Base-by-base conservation (phyloP, 768 basidiomycete species). In the Leucogyrophana mollusca region DNA sequence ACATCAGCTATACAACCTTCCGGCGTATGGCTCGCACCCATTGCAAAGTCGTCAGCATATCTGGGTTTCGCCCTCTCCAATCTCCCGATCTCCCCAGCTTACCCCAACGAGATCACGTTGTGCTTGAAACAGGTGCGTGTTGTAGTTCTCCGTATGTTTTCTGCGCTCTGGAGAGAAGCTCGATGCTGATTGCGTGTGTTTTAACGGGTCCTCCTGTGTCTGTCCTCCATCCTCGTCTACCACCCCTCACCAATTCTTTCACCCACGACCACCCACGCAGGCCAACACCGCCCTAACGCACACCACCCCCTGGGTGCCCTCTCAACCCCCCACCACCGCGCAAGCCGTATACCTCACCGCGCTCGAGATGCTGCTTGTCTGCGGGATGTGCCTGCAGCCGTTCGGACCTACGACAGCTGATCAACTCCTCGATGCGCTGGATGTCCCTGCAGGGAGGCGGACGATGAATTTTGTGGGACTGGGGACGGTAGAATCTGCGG, bases 1-100 rank as follows among this genome's bases (percentile, higher is more conserved):
- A 83, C 45, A 71, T 89, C n/a, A 81, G 74, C 33, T 71, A 81
- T 55, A 86, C 87, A 0, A 65, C 78, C 33, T 96, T 94, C 63
- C 83, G 89, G 51, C 74, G 92, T 9, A 94, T 93, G 0, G 87
- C 90, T 27, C 61, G 59, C 0, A 68, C 70, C 13, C 93, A 96
- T 62, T 65, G 75, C 27, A 56, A 65, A 2, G 77, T 87, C 0
- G 93, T 93, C 7, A 87, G 49, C 72, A 83, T 50, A 73, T 94
- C 49, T 95, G 93, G 92, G 90, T 92, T 52, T 85, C 66, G 23
- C 30, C 5, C 23, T 20, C 4, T 14, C 3, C 2, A 18, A n/a
- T 24, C 13, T 11, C n/a, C n/a, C 4, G 14, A 11, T 9, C 23
- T 24, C 10, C 45, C 33, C 24, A 30, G 32, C 25, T 51, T 21